Evolutionary conservation across 1,284 basidiomycete species (phyloP).

Genomic region (Rhodotorula mucilaginosa): DNA sequence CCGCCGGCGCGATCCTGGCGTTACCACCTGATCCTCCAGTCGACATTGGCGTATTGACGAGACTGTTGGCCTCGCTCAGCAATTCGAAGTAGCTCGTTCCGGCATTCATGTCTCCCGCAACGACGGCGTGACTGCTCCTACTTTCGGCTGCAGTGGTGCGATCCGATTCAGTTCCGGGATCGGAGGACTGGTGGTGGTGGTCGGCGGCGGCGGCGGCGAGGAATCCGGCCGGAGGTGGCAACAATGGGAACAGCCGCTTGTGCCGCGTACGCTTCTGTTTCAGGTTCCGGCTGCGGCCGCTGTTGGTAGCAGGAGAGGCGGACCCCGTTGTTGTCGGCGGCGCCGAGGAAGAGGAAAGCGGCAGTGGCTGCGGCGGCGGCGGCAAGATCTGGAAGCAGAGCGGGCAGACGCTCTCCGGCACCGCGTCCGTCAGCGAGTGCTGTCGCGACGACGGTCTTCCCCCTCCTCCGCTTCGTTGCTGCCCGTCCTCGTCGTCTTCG

Average conservation of each 20-base stretch:
- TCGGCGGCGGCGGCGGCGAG: no score
- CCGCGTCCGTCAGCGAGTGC: background rate
- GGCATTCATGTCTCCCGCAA: background rate
- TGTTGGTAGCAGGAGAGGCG: background rate
- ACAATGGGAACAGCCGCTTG: no score
- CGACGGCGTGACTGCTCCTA: background rate
- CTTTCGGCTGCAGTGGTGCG: no score
- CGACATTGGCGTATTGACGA: constrained; percentile 18
- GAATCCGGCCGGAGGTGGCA: no score
- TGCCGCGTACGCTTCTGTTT: no score
- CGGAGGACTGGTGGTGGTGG: no score
- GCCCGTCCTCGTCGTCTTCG: background rate
- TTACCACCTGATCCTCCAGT: constrained; percentile 2
- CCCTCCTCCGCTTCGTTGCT: no score
- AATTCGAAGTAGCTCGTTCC: constrained; percentile 25
- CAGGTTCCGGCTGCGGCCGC: no score
- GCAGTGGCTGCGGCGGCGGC: background rate
- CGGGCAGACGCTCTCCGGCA: constrained; percentile 17
- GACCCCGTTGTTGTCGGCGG: background rate
- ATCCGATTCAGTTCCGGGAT: no score
- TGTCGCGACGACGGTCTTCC: no score
- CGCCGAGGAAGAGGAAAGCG: background rate
- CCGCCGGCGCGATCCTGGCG: background rate
- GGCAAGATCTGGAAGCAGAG: constrained; percentile 21
- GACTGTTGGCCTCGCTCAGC: constrained; percentile 31